A percentile compares a stretch with the other conserved stretches of the same genome.
Evolutionary conservation across 192 early-diverging fungal genomes (phyloP).

Genomic region (Linnemannia schmuckeri): DNA sequence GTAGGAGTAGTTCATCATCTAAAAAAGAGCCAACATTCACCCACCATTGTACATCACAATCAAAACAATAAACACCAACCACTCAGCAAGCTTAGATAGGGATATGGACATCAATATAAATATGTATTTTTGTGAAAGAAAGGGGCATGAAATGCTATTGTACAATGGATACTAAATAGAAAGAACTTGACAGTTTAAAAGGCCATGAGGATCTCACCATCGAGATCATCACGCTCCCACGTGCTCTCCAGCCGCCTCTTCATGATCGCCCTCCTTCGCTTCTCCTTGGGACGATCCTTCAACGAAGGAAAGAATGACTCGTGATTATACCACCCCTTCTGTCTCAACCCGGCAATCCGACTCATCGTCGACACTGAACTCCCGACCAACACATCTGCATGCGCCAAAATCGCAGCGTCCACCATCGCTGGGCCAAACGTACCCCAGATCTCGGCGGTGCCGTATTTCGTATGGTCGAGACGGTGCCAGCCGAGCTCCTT

Average conservation of each 20-base stretch:
- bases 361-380: conserved; percentile 19
- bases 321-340: conserved; percentile 28
- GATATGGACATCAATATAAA: background rate
- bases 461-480: conserved; percentile 32
- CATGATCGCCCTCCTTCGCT: background rate
- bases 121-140: too few relatives aligned
- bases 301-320: conserved; percentile 9
- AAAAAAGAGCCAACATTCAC: too few relatives aligned
- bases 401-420: conserved; percentile 42
- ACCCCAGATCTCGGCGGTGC: conserved; percentile 15
- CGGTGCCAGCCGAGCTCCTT: conserved; percentile 36
- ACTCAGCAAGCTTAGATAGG: background rate
- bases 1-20: too few relatives aligned
- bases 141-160: background rate
- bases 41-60: too few relatives aligned
- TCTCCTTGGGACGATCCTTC: background rate
- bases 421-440: conserved; percentile 36
- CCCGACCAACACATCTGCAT: conserved; percentile 48
- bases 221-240: background rate
- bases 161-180: too few relatives aligned
- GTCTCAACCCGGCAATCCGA: conserved; percentile 22
- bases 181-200: background rate
- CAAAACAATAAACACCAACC: too few relatives aligned
- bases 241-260: background rate
- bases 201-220: background rate